Evolutionary conservation across 495 filamentous ascomycete genomes (phyloP).

Genomic region (Xylaria longipes): DNA sequence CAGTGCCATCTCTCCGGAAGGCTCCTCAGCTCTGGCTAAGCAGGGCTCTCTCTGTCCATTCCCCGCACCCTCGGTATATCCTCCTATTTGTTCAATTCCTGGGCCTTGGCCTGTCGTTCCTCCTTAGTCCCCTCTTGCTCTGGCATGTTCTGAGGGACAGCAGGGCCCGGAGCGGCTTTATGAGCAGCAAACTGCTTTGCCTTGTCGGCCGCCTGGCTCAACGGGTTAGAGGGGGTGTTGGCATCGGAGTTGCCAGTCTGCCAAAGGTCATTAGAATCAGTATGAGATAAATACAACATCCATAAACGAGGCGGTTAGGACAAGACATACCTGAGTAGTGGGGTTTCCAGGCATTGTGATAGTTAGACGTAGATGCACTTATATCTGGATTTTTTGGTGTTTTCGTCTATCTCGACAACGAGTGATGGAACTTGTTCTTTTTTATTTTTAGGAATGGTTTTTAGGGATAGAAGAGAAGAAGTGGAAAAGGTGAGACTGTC

Average conservation of each 20-base stretch:
- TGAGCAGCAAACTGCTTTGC: constrained; percentile 50
- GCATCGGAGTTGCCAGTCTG: constrained; percentile 42
- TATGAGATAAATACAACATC: not conserved
- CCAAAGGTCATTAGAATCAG: not conserved
- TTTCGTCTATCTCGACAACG: not conserved
- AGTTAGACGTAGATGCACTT: constrained; percentile 17
- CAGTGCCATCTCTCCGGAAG: not conserved
- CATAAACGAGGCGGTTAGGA: not conserved
- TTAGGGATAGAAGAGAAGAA: not conserved
- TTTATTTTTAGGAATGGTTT: not conserved
- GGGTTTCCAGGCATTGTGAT: constrained; percentile 38
- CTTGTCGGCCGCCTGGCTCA: constrained; percentile 40
- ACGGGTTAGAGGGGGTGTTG: constrained; percentile 40
- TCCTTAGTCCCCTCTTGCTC: constrained; percentile 67
- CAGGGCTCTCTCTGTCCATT: not conserved
- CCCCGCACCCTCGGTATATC: not conserved
- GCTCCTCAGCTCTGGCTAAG: not conserved
- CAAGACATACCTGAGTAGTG: constrained; percentile 35
- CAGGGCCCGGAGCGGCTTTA: constrained; percentile 58
- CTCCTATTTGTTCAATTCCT: constrained; percentile 70
- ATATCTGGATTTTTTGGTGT: constrained; percentile 12
- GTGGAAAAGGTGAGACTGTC: not conserved
- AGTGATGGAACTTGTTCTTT: not conserved
- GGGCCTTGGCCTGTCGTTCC: constrained; percentile 67
- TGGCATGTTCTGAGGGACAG: constrained; percentile 52